phyloP scores from a whole-genome alignment of 2,329 filamentous ascomycete genomes.

The Blastomyces percursus region DNA sequence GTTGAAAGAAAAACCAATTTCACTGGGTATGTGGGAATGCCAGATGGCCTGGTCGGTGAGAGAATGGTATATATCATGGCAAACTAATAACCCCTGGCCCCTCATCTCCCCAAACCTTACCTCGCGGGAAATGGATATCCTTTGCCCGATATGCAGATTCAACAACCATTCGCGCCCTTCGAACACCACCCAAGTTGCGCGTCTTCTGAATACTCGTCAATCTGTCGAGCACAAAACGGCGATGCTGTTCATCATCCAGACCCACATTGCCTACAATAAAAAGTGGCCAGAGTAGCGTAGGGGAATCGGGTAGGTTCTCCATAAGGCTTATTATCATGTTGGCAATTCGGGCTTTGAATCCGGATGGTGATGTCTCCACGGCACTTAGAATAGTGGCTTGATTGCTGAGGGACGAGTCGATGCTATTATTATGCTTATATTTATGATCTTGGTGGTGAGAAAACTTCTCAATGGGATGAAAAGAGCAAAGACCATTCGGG shows the following conservation, averaged over 20 bases:
- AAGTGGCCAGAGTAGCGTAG: slow-evolving; percentile 19
- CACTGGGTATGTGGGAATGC: neutral
- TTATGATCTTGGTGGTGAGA: neutral
- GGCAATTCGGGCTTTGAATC: slow-evolving; percentile 13
- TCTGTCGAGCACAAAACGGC: slow-evolving; percentile 23
- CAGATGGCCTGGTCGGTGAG: neutral
- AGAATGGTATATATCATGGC: slow-evolving; percentile 6
- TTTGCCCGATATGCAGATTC: slow-evolving; percentile 17
- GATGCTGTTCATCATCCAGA: slow-evolving; percentile 18
- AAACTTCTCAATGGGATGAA: neutral
- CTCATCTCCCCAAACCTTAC: slow-evolving; percentile 11
- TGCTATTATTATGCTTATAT: neutral
- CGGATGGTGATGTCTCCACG: slow-evolving; percentile 5
- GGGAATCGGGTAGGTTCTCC: slow-evolving; percentile 15
- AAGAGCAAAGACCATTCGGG: slow-evolving; percentile 8
- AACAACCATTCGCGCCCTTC: slow-evolving; percentile 16
- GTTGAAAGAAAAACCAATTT: neutral
- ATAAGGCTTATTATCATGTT: slow-evolving; percentile 16
- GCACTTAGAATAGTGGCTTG: neutral
- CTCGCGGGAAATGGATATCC: slow-evolving; percentile 12
- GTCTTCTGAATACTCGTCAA: slow-evolving; percentile 17
- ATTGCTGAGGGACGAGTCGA: neutral
- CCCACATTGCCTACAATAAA: slow-evolving; percentile 19
- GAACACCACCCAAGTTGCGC: slow-evolving; percentile 23
- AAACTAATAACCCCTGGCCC: slow-evolving; percentile 10